A percentile compares a stretch with the other conserved stretches of the same genome.
Evolutionary conservation across 306 rosid genomes (phyloP).

Genomic region (Gastrolobium bilobum): DNA sequence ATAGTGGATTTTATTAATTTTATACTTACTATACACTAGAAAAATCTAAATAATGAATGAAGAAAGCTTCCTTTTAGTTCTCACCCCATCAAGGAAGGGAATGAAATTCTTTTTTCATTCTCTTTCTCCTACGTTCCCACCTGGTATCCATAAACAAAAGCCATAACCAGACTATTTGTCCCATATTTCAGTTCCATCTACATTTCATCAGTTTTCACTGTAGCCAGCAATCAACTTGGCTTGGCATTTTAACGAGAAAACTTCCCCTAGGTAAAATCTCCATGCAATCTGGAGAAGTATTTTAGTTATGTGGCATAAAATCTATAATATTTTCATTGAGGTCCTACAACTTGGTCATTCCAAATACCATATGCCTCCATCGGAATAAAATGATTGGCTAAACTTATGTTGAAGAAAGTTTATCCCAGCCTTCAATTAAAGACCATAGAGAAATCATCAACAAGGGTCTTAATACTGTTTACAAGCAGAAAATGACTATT

Average conservation of each 20-base stretch:
- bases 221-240: background rate
- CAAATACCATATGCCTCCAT: slow-evolving; percentile 1
- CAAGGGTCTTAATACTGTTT: background rate
- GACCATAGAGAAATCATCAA: slow-evolving; percentile 9
- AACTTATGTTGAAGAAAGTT: background rate
- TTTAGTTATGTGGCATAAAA: background rate
- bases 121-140: background rate
- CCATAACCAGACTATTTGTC: background rate
- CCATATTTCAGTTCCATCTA: background rate
- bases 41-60: background rate
- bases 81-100: background rate
- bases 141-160: background rate
- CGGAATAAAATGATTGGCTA: background rate
- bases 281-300: slow-evolving; percentile 10
- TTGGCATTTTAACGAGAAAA: background rate
- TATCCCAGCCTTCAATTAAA: background rate
- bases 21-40: background rate
- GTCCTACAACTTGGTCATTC: background rate
- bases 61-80: background rate
- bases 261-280: background rate
- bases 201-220: background rate
- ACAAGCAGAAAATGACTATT: background rate
- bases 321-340: background rate
- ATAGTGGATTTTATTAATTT: background rate
- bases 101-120: background rate